Evolutionary conservation across 306 rosid species (phyloP).

Genomic region (Dryas drummondii): DNA sequence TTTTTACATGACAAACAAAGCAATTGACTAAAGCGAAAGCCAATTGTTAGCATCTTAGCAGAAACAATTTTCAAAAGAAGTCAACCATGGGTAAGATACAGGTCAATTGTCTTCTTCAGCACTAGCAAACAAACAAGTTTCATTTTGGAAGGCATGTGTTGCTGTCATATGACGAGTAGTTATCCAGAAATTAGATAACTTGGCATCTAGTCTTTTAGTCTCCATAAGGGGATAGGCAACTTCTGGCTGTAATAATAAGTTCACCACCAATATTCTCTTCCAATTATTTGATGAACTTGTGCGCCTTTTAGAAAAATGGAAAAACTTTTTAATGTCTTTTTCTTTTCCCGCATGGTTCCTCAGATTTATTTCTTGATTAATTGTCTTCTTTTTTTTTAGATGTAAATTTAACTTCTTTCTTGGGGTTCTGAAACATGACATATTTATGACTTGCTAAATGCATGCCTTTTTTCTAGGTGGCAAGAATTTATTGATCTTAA

Average conservation of each 20-base stretch:
- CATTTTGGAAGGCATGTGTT: neutral
- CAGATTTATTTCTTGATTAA: neutral
- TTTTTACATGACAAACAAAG: neutral
- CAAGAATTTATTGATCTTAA: neutral
- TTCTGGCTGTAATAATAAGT: slow-evolving; percentile 18
- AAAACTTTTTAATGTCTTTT: neutral
- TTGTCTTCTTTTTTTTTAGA: neutral
- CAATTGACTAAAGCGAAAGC: neutral
- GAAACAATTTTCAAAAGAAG: neutral
- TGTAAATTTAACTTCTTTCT: neutral
- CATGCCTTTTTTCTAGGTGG: neutral
- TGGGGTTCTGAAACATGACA: neutral
- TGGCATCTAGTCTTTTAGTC: neutral
- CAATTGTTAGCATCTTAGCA: neutral
- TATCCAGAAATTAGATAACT: slow-evolving; percentile 6
- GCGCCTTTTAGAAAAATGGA: neutral
- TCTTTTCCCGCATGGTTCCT: neutral
- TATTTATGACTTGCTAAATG: neutral
- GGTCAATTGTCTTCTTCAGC: neutral
- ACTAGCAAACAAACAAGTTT: neutral
- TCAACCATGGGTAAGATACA: neutral
- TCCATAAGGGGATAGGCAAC: neutral
- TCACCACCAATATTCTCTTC: neutral
- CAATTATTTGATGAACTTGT: neutral
- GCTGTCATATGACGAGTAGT: neutral